phyloP scores from a whole-genome alignment of 345 rosid genomes.

The Salix brachista region DNA sequence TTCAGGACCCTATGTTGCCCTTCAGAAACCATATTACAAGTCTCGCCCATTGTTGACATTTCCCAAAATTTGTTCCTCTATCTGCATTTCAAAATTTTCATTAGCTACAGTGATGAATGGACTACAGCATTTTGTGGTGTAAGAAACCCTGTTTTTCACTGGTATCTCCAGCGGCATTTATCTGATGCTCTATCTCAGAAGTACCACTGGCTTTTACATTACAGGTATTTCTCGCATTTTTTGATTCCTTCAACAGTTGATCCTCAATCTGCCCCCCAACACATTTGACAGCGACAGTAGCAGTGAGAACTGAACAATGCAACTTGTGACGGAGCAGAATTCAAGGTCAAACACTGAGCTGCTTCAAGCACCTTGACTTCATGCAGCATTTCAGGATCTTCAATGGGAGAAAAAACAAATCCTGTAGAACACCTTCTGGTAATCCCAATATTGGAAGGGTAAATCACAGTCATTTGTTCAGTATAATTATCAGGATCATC shows the following conservation, averaged over 20 bases:
- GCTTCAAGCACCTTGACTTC: constrained; percentile 38
- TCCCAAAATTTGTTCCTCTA: constrained; percentile 5
- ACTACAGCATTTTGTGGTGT: constrained; percentile 6
- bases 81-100: constrained; percentile 9
- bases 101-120: neutral
- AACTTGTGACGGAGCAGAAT: constrained; percentile 26
- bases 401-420: constrained; percentile 11
- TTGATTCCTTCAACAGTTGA: constrained; percentile 19
- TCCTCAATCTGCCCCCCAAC: constrained; percentile 19
- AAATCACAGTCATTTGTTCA: constrained; percentile 10
- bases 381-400: constrained; percentile 20
- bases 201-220: neutral
- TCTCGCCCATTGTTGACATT: neutral
- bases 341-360: constrained; percentile 17
- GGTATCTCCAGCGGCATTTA: constrained; percentile 17
- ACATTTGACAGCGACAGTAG: constrained; percentile 19
- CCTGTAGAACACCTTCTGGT: constrained; percentile 10
- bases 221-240: neutral
- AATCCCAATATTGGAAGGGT: constrained; percentile 8
- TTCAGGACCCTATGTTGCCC: neutral
- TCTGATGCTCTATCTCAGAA: constrained; percentile 24
- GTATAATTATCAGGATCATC: constrained; percentile 15
- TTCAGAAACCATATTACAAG: constrained; percentile 21
- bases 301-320: constrained; percentile 20
- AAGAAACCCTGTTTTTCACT: constrained; percentile 18